Evolutionary conservation across 1,284 basidiomycete species (phyloP).

Genomic region (Amylostereum chailletii): DNA sequence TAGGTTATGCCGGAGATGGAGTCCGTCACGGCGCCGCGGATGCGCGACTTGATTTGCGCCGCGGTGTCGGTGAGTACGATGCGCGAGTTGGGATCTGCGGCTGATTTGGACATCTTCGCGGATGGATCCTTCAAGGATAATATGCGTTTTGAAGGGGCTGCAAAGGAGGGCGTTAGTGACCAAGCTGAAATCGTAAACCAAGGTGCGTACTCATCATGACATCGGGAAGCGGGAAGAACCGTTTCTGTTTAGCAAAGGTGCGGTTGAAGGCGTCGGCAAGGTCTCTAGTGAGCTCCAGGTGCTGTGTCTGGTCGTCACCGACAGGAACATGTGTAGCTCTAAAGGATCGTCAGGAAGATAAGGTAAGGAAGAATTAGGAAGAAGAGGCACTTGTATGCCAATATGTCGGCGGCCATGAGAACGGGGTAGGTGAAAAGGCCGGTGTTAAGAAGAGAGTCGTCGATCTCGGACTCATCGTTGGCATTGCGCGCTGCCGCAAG

Average conservation of each 20-base stretch:
- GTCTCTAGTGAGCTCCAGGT: slow-evolving; percentile 83
- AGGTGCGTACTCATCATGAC: slow-evolving; percentile 63
- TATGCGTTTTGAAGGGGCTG: slow-evolving; percentile 71
- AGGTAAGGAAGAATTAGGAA: not conserved
- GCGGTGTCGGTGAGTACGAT: slow-evolving; percentile 79
- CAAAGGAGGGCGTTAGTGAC: not conserved
- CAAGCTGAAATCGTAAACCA: not conserved
- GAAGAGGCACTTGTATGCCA: slow-evolving; percentile 65
- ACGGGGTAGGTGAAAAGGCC: slow-evolving; percentile 92
- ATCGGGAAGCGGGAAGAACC: slow-evolving; percentile 67
- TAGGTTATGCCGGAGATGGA: slow-evolving; percentile 66
- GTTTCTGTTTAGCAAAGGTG: slow-evolving; percentile 32
- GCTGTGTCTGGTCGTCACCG: slow-evolving; percentile 93
- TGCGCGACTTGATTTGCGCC: slow-evolving; percentile 57
- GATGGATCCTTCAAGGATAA: slow-evolving; percentile 81
- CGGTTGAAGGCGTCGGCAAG: slow-evolving; percentile 81
- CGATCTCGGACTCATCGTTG: slow-evolving; percentile 65
- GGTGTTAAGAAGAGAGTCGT: slow-evolving; percentile 75
- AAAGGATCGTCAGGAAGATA: not conserved
- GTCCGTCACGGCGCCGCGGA: slow-evolving; percentile 83
- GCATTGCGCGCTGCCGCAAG: slow-evolving; percentile 70
- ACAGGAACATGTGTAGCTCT: slow-evolving; percentile 92
- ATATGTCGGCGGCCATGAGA: slow-evolving; percentile 89
- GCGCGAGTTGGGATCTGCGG: slow-evolving; percentile 71
- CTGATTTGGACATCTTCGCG: slow-evolving; percentile 95